Base-by-base conservation (phyloP, 2,329 filamentous ascomycete genomes). In the Septoria petroselini region DNA sequence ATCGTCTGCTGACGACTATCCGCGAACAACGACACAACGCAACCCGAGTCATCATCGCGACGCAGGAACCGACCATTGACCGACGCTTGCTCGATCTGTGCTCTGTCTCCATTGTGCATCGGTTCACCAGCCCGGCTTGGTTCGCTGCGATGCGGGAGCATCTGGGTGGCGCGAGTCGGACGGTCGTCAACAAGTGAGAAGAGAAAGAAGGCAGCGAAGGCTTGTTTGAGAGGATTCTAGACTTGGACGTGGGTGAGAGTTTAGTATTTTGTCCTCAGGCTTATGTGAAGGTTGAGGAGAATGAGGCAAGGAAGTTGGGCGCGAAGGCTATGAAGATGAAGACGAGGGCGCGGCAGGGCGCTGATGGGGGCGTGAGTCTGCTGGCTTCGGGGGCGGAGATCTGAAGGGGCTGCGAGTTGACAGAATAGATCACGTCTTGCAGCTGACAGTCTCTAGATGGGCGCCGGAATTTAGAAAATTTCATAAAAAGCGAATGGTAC, bases 21-120 rank as follows among this genome's bases (percentile, higher is more conserved):
- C 78, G 86, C 0, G 73, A 84, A 14, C 86, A 91, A 65, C 81
- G 86, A 0, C 87, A 91, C 62, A 68, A 82, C 1, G 86, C 77
- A 0, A 75, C 78, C 0, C 77, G 86, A 0, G 73, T 90, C 3
- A 64, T 91, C 34, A 83, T 91, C 25, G 83, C 85, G 0, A 91
- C 86, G 0, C 86, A 93, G 62, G 87, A 91, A 60, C 87, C 86
- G 0, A 88, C 84, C 0, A 75, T 91, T 3, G 84, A 83, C 0
- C 80, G 82, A 0, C 75, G 76, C 12, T 74, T 93, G 0, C 74
- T 91, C 0, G 85, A 88, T 45, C 71, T 91, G 0, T 89, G 83
- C 65, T 83, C 80, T 1, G 70, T 86, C n/a, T 85, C 81, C 0
- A 74, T 90, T 12, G 81, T 90, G 0, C 86, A 91, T 61, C 76